Evolutionary conservation across 192 early-diverging fungal species (phyloP), one percentile per base, ranked within the genome.

Genomic region (Coemansia sp.): DNA sequence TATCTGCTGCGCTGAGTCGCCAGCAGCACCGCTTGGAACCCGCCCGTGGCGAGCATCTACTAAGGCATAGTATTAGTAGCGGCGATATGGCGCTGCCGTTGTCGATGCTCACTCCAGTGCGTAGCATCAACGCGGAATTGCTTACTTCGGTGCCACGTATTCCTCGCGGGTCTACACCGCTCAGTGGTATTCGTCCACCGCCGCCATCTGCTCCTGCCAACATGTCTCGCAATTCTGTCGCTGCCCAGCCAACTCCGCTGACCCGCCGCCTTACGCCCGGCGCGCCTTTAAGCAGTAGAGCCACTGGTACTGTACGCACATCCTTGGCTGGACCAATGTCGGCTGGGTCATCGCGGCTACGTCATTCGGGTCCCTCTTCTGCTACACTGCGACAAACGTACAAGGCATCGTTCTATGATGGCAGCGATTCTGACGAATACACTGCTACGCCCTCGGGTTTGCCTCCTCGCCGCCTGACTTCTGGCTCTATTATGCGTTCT

Each of bases 11-110:
- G 33, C 65, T 71, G 43, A 57, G 66, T 5, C 74, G 69, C 24
- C 72, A 76, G 62, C 80, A 67, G 44, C 65, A 77, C 60, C 66
- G 71, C 6, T 64, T 73, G 36, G 73, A 75, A 24, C 64, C 62
- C 9, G 47, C 58, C 15, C 72, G 78, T 43, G 29, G 31, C 13
- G 64, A 68, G 16, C 40, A 4, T 16, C 7, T 40, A 20, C n/a
- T 57, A 29, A 18, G 53, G 3, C 58, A 60, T 33, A 53, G 40
- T 39, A 38, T 60, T 2, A 68, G 65, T 66, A 69, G 50, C 64
- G 53, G 38, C 22, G 60, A 69, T 8, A 49, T 67, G 36, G 65
- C 70, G 7, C 71, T 58, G 5, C 53, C 53, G 53, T 10, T 52
- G 36, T 20, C 66, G 22, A 63, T 75, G 60, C 18, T 70, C 8